Evolutionary conservation across 768 basidiomycete species (phyloP), one percentile per base, ranked within the genome.

Genomic region (Hericium coralloides): DNA sequence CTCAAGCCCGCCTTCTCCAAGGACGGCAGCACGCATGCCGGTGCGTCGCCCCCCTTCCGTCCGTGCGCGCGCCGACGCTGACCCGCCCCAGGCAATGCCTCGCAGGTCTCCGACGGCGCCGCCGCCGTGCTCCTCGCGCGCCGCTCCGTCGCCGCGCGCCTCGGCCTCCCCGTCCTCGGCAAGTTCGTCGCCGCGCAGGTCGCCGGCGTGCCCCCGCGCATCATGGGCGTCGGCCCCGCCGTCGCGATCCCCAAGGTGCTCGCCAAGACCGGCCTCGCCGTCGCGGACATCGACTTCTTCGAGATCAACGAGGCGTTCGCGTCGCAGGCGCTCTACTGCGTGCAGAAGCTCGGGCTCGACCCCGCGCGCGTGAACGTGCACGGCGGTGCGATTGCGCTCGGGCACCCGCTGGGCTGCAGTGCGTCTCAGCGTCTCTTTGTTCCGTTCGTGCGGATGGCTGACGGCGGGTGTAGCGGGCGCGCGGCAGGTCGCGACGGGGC

Each of bases 251-350:
- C 92, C 47, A 80, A 81, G 58, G 77, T 78, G 2, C 82, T 94
- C 56, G 76, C 79, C 63, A 79, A 81, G 64, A 76, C 80, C 1
- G 88, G 89, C 15, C 75, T 95, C 50, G 68, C 72, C 45, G 73
- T 76, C 58, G 72, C 80, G 49, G 93, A 95, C 64, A 74, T 95
- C 62, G 92, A 95, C 72, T 90, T 95, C 67, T 95, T 76, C 72
- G 90, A 94, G 73, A 92, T 92, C 71, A 94, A 94, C 68, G 92
- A 93, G 70, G 92, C 92, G 31, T 94, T 93, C 67, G 91, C 92
- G 26, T 83, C 80, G 31, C 87, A 89, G 69, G 91, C 90, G 2
- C 74, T 94, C 47, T 91, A 85, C 72, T 79, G 74, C 49, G 69
- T 93, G 26, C 72, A 89, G 61, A 79, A 81, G 61, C 70, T 95